These are phyloP conservation scores for Francoa sonchifolia DNA, from an alignment of 441 rosid species.

Conservation along the genomic window DNA sequence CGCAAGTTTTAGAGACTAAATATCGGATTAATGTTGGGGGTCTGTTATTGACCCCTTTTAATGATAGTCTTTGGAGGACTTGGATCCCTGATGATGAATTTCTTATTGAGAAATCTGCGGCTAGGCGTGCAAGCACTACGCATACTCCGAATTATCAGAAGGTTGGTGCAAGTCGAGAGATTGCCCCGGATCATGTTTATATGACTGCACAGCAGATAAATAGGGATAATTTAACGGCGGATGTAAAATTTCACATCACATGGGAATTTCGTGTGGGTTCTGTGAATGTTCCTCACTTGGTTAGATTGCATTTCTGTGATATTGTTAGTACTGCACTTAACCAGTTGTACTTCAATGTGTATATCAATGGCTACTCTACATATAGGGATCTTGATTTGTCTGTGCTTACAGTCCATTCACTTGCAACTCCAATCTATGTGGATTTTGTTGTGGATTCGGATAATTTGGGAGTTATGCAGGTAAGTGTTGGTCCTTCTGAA, in stretches of 20 bases:
- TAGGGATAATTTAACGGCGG: constrained; percentile 27
- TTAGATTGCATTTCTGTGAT: constrained; percentile 88
- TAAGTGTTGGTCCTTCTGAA: constrained; percentile 78
- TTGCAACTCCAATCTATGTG: constrained; percentile 55
- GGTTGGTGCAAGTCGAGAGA: constrained; percentile 54
- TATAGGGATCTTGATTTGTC: constrained; percentile 69
- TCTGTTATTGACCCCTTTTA: constrained; percentile 55
- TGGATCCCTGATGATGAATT: constrained; percentile 77
- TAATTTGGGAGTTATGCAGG: constrained; percentile 28
- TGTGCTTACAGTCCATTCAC: constrained; percentile 37
- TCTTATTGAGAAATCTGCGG: constrained; percentile 53
- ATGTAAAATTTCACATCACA: constrained; percentile 48
- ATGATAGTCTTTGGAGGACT: constrained; percentile 82
- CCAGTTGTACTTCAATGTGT: constrained; percentile 69
- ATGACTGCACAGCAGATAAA: constrained; percentile 86
- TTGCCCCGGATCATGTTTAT: constrained; percentile 66
- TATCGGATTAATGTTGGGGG: constrained; percentile 82
- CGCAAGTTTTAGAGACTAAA: constrained; percentile 50
- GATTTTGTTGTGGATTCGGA: constrained; percentile 61
- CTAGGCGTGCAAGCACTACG: constrained; percentile 36
- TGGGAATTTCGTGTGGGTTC: constrained; percentile 58
- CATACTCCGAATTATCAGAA: constrained; percentile 47
- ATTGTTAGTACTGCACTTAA: constrained; percentile 59
- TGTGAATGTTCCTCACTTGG: constrained; percentile 32
- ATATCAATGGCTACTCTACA: constrained; percentile 45